phyloP scores from a whole-genome alignment of 2,329 filamentous ascomycete genomes.

The Colletotrichum sansevieriae region DNA sequence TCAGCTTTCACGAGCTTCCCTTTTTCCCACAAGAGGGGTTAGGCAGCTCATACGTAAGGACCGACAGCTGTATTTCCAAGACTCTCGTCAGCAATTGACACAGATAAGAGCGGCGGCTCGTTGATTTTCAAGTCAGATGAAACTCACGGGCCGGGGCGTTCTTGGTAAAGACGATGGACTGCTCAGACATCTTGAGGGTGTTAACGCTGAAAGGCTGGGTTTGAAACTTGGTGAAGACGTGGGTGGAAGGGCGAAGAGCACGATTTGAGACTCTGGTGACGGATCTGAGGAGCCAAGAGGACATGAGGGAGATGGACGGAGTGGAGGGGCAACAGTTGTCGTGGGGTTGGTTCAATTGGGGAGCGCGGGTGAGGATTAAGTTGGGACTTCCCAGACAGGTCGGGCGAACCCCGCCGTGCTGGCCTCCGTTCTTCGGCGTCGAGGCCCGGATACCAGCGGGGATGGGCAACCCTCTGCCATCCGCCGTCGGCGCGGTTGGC shows the following conservation, averaged over 20 bases:
- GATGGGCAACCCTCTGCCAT: background rate
- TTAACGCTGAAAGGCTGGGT: constrained; percentile 28
- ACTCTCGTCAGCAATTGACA: constrained; percentile 31
- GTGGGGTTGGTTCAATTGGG: constrained; percentile 15
- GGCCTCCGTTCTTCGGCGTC: constrained; percentile 41
- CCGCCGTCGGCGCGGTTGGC: background rate
- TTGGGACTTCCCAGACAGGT: constrained; percentile 23
- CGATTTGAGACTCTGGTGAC: constrained; percentile 40
- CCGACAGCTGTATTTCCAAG: constrained; percentile 63
- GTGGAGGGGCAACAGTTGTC: background rate
- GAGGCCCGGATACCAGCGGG: constrained; percentile 31
- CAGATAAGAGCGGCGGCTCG: background rate
- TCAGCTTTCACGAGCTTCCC: constrained; percentile 35
- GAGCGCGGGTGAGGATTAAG: constrained; percentile 3
- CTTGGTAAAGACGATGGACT: constrained; percentile 67
- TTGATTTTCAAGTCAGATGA: background rate
- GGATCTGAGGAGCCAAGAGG: constrained; percentile 36
- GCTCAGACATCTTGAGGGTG: constrained; percentile 44
- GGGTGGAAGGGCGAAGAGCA: constrained; percentile 8
- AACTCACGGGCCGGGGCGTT: constrained; percentile 70
- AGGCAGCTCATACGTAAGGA: constrained; percentile 67
- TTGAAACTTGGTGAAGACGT: constrained; percentile 16
- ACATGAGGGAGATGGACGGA: constrained; percentile 27
- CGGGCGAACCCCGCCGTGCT: constrained; percentile 32
- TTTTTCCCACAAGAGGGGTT: background rate